A percentile compares a stretch with the other conserved stretches of the same genome.
Conservation (phyloP, 2,329 filamentous ascomycete genomes). For the Epichloe hybrida region DNA sequence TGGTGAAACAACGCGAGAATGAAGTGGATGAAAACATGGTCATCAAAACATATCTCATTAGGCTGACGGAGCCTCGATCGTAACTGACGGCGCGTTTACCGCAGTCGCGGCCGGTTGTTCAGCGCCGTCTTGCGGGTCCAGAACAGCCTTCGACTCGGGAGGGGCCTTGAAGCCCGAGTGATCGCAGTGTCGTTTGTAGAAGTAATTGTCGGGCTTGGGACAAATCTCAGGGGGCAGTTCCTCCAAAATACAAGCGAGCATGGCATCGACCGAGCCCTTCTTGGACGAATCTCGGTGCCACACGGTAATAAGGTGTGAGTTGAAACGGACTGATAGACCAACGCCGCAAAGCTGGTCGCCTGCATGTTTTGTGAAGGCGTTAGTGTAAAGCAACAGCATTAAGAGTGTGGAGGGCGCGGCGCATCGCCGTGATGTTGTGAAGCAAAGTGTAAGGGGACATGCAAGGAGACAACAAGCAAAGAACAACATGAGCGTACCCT, state of each 20-base stretch:
- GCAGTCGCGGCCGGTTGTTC: conserved; percentile 16
- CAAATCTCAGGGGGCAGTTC: conserved; percentile 59
- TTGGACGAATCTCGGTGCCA: conserved; percentile 87
- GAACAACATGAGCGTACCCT: conserved; percentile 35
- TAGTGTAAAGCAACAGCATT: not conserved
- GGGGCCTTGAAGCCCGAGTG: conserved; percentile 68
- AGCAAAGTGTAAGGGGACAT: no score
- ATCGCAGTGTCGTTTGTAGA: conserved; percentile 83
- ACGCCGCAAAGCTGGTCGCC: conserved; percentile 84
- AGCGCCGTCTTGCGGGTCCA: conserved; percentile 41
- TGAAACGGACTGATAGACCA: conserved; percentile 77
- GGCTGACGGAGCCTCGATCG: conserved; percentile 12
- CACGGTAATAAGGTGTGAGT: conserved; percentile 74
- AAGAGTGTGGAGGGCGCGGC: no score
- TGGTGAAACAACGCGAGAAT: not conserved
- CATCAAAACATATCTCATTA: not conserved
- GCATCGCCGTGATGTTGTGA: no score
- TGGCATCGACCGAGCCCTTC: conserved; percentile 60
- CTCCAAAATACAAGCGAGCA: conserved; percentile 60
- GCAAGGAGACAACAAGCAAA: not conserved
- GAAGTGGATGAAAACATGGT: not conserved
- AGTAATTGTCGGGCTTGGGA: conserved; percentile 59
- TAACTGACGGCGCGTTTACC: conserved; percentile 13
- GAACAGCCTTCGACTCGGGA: conserved; percentile 41
- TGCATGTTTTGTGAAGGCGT: conserved; percentile 17